Conservation (phyloP, 1,139 yeast genomes). For the Blastobotrys aristatus region DNA sequence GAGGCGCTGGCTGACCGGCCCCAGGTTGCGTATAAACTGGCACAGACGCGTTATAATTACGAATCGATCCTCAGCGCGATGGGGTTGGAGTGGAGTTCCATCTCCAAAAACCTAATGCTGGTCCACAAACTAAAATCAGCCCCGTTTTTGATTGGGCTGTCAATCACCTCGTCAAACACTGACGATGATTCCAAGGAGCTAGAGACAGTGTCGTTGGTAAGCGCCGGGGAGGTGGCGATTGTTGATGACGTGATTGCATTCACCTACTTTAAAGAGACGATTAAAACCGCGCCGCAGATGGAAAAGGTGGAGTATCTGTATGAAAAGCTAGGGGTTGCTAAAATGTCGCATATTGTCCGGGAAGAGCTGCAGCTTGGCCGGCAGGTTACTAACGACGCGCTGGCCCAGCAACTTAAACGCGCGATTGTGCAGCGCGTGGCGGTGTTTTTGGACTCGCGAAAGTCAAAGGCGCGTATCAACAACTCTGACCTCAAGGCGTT, state of each 20-base stretch:
- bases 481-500: slow-evolving; percentile 21
- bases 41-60: slow-evolving; percentile 27
- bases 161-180: slow-evolving; percentile 15
- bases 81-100: slow-evolving; percentile 27
- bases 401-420: slow-evolving; percentile 15
- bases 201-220: slow-evolving; percentile 24
- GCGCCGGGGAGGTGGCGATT: slow-evolving; percentile 33
- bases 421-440: slow-evolving; percentile 29
- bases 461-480: slow-evolving; percentile 15
- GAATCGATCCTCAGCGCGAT: slow-evolving; percentile 27
- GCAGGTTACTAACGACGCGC: slow-evolving; percentile 11
- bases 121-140: slow-evolving; percentile 29
- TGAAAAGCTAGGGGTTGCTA: slow-evolving; percentile 27
- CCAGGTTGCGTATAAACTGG: slow-evolving; percentile 27
- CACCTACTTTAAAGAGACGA: slow-evolving; percentile 33
- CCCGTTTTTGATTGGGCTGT: slow-evolving; percentile 32
- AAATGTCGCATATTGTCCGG: slow-evolving; percentile 26
- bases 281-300: slow-evolving; percentile 38
- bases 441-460: slow-evolving; percentile 33
- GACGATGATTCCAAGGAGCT: slow-evolving; percentile 19
- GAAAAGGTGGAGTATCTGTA: slow-evolving; percentile 33
- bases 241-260: slow-evolving; percentile 38
- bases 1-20: slow-evolving; percentile 32
- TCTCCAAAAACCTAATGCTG: slow-evolving; percentile 25
- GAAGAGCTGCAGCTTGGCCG: slow-evolving; percentile 25